phyloP scores from a whole-genome alignment of 108 stramenopile species.

The Cylindrotheca fusiformis region DNA sequence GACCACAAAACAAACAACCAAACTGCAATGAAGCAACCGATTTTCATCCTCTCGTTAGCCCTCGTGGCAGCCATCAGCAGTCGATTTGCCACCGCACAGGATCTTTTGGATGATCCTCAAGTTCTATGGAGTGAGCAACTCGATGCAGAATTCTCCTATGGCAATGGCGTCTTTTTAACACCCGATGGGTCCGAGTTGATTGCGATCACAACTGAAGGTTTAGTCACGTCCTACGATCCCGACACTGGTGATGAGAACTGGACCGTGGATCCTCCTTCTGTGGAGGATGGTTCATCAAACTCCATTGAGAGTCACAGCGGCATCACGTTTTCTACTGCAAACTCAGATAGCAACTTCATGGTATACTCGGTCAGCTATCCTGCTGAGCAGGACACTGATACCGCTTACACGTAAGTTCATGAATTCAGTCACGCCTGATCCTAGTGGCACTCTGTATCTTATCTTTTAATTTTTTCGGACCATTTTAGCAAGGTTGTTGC shows the following conservation, averaged over 20 bases:
- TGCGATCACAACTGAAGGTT: constrained; percentile 25
- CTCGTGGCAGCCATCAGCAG: too few species aligned
- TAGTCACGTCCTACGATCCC: constrained; percentile 23
- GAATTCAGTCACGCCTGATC: too few species aligned
- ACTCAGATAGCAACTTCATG: not conserved
- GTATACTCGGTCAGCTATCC: not conserved
- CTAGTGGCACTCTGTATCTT: too few species aligned
- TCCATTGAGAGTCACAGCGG: not conserved
- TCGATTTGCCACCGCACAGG: too few species aligned
- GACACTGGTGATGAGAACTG: constrained; percentile 11
- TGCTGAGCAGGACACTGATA: not conserved
- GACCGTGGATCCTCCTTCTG: constrained; percentile 19
- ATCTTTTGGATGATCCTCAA: not conserved
- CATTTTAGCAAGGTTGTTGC: constrained; percentile 26
- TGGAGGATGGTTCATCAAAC: not conserved
- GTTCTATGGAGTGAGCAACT: not conserved
- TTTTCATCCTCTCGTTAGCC: too few species aligned
- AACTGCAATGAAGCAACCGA: too few species aligned
- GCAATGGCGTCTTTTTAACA: constrained; percentile 30
- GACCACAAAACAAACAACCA: too few species aligned
- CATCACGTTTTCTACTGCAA: not conserved
- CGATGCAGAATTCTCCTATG: not conserved
- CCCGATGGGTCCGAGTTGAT: constrained; percentile 20
- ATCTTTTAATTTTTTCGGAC: too few species aligned
- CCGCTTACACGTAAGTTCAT: not conserved